Percentiles rank a stretch among this genome's conserved stretches.
Conservation (phyloP, 2,329 filamentous ascomycete species). For the Cordyceps javanica region DNA sequence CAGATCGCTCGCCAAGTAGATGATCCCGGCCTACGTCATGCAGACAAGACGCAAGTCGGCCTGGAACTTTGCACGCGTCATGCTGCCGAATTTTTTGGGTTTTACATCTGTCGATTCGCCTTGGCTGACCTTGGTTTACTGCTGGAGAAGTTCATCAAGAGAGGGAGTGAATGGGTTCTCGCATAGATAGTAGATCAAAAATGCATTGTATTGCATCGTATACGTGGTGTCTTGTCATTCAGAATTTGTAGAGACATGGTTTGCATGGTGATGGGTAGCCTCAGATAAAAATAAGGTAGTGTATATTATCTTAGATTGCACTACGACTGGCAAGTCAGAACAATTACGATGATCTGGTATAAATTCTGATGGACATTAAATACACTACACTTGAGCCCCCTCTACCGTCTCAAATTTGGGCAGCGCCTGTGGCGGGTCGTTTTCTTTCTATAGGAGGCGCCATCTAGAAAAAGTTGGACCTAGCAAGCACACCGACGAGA, state of each 20-base stretch:
- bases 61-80: slow-evolving; percentile 89
- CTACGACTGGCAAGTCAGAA: too few species aligned
- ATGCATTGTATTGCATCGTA: too few species aligned
- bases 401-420: too few species aligned
- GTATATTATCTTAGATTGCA: too few species aligned
- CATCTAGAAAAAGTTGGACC: background rate
- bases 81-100: slow-evolving; percentile 94
- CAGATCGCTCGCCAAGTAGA: slow-evolving; percentile 95
- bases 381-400: too few species aligned
- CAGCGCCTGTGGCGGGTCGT: too few species aligned
- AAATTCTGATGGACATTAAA: too few species aligned
- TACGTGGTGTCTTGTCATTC: too few species aligned
- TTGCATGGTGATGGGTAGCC: too few species aligned
- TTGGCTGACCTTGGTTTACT: slow-evolving; percentile 75
- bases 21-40: slow-evolving; percentile 85
- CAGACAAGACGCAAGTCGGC: slow-evolving; percentile 89
- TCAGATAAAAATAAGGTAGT: too few species aligned
- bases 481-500: background rate
- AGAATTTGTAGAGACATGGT: too few species aligned
- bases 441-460: background rate
- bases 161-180: slow-evolving; percentile 88
- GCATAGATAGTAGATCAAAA: slow-evolving; percentile 19
- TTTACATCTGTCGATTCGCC: slow-evolving; percentile 95
- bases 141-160: slow-evolving; percentile 95
- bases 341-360: too few species aligned